Evolutionary conservation across 2,329 filamentous ascomycete species (phyloP).

Genomic region (Fusarium pseudocircinatum): DNA sequence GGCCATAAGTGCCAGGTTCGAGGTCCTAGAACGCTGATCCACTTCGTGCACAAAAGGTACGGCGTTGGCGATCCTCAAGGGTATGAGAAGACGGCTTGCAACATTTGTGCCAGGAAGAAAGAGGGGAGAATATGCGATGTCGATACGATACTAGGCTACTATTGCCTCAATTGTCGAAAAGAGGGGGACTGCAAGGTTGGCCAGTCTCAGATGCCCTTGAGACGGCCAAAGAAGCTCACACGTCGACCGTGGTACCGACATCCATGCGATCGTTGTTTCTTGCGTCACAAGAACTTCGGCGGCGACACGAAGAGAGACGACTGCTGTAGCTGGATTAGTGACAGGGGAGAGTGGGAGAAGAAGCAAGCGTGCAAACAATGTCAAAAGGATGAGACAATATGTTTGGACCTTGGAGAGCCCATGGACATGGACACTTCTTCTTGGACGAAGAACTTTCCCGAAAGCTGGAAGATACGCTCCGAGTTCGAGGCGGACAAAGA

Average conservation of each 20-base stretch:
- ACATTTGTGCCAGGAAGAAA: neutral
- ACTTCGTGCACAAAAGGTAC: constrained; percentile 22
- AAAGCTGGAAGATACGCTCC: constrained; percentile 4
- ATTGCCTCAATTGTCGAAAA: constrained; percentile 21
- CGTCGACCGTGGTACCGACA: constrained; percentile 30
- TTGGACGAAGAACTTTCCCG: neutral
- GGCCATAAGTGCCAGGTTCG: constrained; percentile 14
- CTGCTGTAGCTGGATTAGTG: constrained; percentile 22
- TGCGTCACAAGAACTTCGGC: neutral
- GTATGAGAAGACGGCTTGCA: neutral
- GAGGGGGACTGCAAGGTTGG: neutral
- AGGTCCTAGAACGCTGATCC: neutral
- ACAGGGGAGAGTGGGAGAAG: constrained; percentile 19
- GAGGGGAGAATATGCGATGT: constrained; percentile 16
- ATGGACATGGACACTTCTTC: neutral
- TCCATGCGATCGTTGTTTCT: constrained; percentile 27
- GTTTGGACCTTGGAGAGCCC: neutral
- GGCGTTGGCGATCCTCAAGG: constrained; percentile 4
- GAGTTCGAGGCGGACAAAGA: neutral
- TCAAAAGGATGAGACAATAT: neutral
- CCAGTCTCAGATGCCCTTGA: neutral
- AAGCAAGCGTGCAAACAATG: constrained; percentile 8
- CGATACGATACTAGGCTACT: constrained; percentile 22
- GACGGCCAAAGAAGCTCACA: constrained; percentile 5
- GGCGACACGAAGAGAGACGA: neutral